Conservation (phyloP, 2,329 filamentous ascomycete species). For the Acephala macrosclerotiorum region DNA sequence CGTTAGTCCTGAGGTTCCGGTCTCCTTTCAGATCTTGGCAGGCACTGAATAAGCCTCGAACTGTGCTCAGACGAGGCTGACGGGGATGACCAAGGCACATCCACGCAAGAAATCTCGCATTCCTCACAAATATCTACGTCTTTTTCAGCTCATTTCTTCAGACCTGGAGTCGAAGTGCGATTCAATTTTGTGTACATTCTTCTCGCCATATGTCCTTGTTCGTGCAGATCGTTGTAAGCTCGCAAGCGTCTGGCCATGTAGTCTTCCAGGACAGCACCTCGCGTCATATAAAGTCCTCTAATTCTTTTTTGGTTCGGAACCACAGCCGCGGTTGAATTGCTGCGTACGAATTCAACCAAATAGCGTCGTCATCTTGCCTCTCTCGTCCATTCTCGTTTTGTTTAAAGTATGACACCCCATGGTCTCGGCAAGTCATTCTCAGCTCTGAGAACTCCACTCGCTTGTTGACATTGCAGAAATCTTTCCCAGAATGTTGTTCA, state of each 20-base stretch:
- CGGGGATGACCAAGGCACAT: too few species aligned
- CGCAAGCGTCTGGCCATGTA: neutral
- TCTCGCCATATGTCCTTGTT: neutral
- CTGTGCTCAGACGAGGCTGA: neutral
- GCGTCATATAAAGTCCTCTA: slow-evolving; percentile 5
- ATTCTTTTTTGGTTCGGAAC: neutral
- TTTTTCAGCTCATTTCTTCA: neutral
- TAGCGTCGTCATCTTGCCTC: neutral
- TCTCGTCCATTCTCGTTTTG: neutral
- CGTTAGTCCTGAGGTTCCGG: neutral
- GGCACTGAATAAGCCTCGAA: neutral
- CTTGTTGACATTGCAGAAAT: neutral
- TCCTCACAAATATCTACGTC: neutral
- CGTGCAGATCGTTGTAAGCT: neutral
- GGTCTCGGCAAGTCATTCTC: neutral
- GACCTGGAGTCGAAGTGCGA: neutral
- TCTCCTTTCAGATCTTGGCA: neutral
- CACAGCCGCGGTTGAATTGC: neutral
- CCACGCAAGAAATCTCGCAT: neutral
- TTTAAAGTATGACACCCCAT: slow-evolving; percentile 1
- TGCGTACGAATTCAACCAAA: neutral
- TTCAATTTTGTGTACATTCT: neutral
- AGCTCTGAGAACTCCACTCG: neutral
- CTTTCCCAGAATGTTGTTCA: slow-evolving; percentile 9
- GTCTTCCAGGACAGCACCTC: neutral